Evolutionary conservation across 345 rosid genomes (phyloP).

Genomic region (Garcia nutans): DNA sequence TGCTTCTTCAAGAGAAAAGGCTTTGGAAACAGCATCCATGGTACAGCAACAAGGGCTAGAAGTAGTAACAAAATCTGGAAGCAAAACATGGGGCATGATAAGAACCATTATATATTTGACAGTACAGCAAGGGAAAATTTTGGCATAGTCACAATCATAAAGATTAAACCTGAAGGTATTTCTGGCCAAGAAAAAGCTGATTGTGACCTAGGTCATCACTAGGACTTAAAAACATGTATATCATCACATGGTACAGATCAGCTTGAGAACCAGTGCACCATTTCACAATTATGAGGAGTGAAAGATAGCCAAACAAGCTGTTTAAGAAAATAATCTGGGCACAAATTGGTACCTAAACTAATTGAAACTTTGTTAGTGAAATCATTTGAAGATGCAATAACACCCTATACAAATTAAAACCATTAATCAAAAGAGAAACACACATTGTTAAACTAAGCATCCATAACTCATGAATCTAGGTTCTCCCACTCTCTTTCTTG

Average conservation of each 20-base stretch:
- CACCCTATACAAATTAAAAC: background rate
- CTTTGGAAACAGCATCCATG: conserved; percentile 97
- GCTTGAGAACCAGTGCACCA: conserved; percentile 95
- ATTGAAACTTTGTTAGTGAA: background rate
- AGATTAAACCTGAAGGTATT: conserved; percentile 17
- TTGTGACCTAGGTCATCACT: conserved; percentile 88
- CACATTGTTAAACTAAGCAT: background rate
- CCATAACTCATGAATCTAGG: background rate
- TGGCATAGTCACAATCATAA: background rate
- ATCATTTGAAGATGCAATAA: conserved; percentile 1
- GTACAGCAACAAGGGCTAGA: conserved; percentile 83
- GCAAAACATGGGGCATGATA: conserved; percentile 11
- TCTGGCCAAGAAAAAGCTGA: conserved; percentile 75
- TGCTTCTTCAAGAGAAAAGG: conserved; percentile 92
- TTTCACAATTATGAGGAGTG: conserved; percentile 77
- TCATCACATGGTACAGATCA: conserved; percentile 88
- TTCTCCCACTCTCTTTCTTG: background rate
- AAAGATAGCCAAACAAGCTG: conserved; percentile 89
- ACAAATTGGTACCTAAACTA: conserved; percentile 82
- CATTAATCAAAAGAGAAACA: background rate
- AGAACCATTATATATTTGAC: background rate
- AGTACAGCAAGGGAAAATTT: conserved; percentile 1
- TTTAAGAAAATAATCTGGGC: conserved; percentile 95
- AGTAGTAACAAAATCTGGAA: conserved; percentile 27
- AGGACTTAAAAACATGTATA: conserved; percentile 97